phyloP scores from a whole-genome alignment of 352 stramenopile genomes.

The Phytophthora ohioensis region DNA sequence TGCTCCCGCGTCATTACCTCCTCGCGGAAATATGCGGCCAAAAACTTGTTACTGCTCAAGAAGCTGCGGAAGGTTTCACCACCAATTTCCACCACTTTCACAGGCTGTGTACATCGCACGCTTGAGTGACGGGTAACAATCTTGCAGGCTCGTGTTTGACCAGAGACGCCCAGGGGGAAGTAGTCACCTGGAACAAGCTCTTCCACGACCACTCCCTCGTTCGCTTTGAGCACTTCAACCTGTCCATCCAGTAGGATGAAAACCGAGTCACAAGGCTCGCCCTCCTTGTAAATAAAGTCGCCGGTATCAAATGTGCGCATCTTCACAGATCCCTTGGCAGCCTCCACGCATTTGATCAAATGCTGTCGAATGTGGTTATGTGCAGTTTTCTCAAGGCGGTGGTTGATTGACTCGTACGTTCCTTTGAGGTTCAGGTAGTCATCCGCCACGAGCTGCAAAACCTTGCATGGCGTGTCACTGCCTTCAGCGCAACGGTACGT shows the following conservation, averaged over 20 bases:
- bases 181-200: constrained; percentile 77
- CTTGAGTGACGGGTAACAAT: constrained; percentile 80
- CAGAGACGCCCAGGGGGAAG: constrained; percentile 83
- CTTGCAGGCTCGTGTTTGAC: constrained; percentile 67
- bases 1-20: constrained; percentile 77
- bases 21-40: constrained; percentile 80
- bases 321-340: constrained; percentile 73
- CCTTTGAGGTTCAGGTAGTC: constrained; percentile 84
- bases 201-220: constrained; percentile 77
- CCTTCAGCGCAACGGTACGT: constrained; percentile 69
- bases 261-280: constrained; percentile 79
- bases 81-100: constrained; percentile 81
- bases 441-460: constrained; percentile 81
- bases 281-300: constrained; percentile 85
- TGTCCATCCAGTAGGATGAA: constrained; percentile 82
- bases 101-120: constrained; percentile 71
- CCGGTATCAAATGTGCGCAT: constrained; percentile 63
- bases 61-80: constrained; percentile 88
- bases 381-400: constrained; percentile 67
- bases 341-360: constrained; percentile 82
- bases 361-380: constrained; percentile 74
- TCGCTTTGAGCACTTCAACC: constrained; percentile 75
- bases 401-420: constrained; percentile 78
- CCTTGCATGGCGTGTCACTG: constrained; percentile 62
- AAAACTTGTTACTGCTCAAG: constrained; percentile 84